Evolutionary conservation across 768 basidiomycete species (phyloP).

Genomic region (Mycena rosella): DNA sequence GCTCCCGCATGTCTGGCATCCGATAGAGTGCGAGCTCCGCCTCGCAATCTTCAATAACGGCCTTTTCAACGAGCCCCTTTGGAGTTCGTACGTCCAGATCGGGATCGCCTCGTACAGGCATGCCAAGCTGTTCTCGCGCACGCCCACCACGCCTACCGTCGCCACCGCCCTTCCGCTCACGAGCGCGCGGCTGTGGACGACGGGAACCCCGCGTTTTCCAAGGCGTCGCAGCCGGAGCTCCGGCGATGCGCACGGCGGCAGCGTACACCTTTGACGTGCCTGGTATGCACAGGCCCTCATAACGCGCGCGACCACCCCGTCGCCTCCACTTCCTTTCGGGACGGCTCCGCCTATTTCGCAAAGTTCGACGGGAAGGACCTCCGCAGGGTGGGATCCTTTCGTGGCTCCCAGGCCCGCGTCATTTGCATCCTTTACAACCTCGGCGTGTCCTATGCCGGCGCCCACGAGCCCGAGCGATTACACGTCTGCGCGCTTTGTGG

Average conservation of each 20-base stretch:
- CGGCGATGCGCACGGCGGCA: not conserved
- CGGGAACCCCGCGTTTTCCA: not conserved
- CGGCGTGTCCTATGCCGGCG: not conserved
- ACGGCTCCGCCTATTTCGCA: slow-evolving; percentile 2
- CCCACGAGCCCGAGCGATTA: slow-evolving; percentile 4
- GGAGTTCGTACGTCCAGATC: not conserved
- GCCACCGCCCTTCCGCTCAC: too few relatives aligned
- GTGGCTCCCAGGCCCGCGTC: not conserved
- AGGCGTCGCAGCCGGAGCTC: not conserved
- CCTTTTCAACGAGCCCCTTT: not conserved
- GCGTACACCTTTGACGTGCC: slow-evolving; percentile 19
- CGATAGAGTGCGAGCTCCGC: not conserved
- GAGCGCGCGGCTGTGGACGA: not conserved
- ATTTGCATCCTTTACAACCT: slow-evolving; percentile 33
- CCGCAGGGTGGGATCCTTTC: not conserved
- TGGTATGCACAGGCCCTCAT: slow-evolving; percentile 9
- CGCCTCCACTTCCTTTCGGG: slow-evolving; percentile 2
- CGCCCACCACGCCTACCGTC: not conserved
- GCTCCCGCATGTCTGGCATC: not conserved
- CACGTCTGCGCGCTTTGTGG: slow-evolving; percentile 38
- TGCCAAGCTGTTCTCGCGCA: not conserved
- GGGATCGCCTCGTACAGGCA: not conserved
- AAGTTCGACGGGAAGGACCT: too few relatives aligned
- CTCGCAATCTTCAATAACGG: not conserved
- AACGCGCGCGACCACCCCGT: not conserved